Conservation (phyloP, 495 filamentous ascomycete species). For the Lepraria neglecta region DNA sequence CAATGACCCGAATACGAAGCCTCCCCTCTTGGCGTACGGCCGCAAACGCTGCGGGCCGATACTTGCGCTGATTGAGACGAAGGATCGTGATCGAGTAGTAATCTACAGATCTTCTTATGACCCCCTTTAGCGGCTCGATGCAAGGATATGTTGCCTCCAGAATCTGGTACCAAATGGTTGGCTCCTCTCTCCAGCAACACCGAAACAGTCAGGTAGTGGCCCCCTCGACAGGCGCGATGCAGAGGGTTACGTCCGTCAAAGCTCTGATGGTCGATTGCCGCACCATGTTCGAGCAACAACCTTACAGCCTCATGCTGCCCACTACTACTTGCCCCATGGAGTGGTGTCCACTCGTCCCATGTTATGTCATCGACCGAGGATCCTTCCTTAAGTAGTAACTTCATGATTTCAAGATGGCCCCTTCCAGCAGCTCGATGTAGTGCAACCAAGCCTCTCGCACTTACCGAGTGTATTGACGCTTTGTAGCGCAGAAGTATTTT, state of each 20-base stretch:
- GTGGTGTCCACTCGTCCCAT: slow-evolving; percentile 13
- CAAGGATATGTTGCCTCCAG: slow-evolving; percentile 8
- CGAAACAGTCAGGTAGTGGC: slow-evolving; percentile 2
- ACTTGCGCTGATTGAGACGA: slow-evolving; percentile 1
- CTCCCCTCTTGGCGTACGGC: slow-evolving; percentile 7
- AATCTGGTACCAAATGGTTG: slow-evolving; percentile 3
- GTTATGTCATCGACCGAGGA: slow-evolving; percentile 1
- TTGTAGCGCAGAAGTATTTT: background rate
- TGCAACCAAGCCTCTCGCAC: slow-evolving; percentile 8
- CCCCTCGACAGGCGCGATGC: slow-evolving; percentile 18
- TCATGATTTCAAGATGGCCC: slow-evolving; percentile 12
- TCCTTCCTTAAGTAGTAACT: background rate
- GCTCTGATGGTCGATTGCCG: slow-evolving; percentile 10
- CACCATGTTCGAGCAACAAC: slow-evolving; percentile 5
- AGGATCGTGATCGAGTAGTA: slow-evolving; percentile 12
- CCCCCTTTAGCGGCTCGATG: slow-evolving; percentile 19
- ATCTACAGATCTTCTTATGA: background rate
- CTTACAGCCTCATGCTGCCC: slow-evolving; percentile 9
- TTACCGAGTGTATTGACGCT: slow-evolving; percentile 1
- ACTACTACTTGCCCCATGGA: slow-evolving; percentile 16
- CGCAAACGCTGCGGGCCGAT: background rate
- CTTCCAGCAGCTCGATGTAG: slow-evolving; percentile 19
- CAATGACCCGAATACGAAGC: slow-evolving; percentile 12
- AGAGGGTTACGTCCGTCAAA: slow-evolving; percentile 2
- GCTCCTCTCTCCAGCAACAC: slow-evolving; percentile 14